Base-by-base conservation (phyloP, 164 flowering plant species). In the Piper betle region DNA sequence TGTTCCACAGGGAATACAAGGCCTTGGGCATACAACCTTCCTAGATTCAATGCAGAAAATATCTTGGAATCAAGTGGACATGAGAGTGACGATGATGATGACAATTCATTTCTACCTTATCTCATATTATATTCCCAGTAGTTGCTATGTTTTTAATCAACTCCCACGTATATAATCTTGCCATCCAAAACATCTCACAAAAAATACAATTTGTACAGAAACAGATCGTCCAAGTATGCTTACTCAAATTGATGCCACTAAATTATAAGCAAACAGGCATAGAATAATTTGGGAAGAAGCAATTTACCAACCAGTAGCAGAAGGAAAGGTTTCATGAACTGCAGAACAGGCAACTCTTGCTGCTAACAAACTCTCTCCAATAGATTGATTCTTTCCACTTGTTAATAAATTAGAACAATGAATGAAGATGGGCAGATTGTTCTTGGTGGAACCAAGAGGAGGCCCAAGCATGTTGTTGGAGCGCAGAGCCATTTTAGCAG, bases 281-380 rank as follows among this genome's bases (percentile, higher is more conserved):
- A 43, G 12, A 43, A 10, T 8, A 1, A 43, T 8, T 3, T 43
- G 2, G 1, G 50, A 43, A 43, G 50, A 10, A 43, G 50, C 50
- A 43, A 52, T n/a, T n/a, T n/a, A n/a, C 53, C 13, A 42, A 71
- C 68, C 71, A 39, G 68, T 67, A 19, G 73, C 59, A 55, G 69
- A 46, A 15, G 71, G 58, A 25, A 73, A n/a, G n/a, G n/a, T 60
- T 65, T 73, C 77, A 54, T 71, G 73, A 43, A 61, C 64, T 20
- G 77, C 73, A 18, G 64, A 64, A 53, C 69, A 73, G 25, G 54
- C 48, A 5, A 73, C 57, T 17, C n/a, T 59, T 53, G 58, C 58
- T n/a, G n/a, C n/a, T 4, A 56, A 57, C 42, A 71, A 64, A 66
- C 52, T 9, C 5, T 13, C 54, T 60, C 54, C 17, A 40, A 41